Evolutionary conservation across 2,329 filamentous ascomycete species (phyloP).

Genomic region (Trichoderma oligosporum): DNA sequence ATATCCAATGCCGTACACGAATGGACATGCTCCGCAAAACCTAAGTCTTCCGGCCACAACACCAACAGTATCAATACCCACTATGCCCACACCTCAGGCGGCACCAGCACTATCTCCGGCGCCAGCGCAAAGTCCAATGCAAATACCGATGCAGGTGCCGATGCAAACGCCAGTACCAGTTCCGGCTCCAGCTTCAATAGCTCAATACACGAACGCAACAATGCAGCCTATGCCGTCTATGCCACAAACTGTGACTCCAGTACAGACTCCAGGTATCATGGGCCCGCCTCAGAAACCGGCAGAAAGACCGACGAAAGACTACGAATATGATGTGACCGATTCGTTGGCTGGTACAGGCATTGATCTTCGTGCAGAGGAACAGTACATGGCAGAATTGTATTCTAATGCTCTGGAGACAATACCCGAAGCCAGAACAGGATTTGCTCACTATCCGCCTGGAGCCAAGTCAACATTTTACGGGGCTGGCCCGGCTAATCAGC

Average conservation of each 20-base stretch:
- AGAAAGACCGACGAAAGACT: conserved; percentile 60
- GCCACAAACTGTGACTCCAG: conserved; percentile 25
- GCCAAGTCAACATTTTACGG: conserved; percentile 59
- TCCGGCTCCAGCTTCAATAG: conserved; percentile 22
- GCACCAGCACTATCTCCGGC: conserved; percentile 21
- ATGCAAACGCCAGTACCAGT: conserved; percentile 11
- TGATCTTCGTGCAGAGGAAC: conserved; percentile 81
- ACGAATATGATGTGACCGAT: conserved; percentile 74
- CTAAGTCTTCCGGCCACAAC: conserved; percentile 34
- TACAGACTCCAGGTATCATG: conserved; percentile 41
- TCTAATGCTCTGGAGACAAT: conserved; percentile 46
- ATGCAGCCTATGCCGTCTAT: conserved; percentile 31
- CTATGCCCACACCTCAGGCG: conserved; percentile 32
- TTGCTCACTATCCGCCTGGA: conserved; percentile 50
- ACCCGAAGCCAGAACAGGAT: conserved; percentile 48
- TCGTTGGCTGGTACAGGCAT: conserved; percentile 81
- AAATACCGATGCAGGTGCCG: neutral
- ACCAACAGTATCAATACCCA: conserved; percentile 33
- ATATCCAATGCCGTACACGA: conserved; percentile 39
- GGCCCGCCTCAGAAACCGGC: conserved; percentile 58
- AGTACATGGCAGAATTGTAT: conserved; percentile 68
- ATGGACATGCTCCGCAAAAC: conserved; percentile 36
- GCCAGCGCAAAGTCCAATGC: conserved; percentile 24
- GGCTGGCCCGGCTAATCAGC: conserved; percentile 62
- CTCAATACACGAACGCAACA: conserved; percentile 31